phyloP scores from a whole-genome alignment of 768 basidiomycete species.

The Tylopilus subfusipes region DNA sequence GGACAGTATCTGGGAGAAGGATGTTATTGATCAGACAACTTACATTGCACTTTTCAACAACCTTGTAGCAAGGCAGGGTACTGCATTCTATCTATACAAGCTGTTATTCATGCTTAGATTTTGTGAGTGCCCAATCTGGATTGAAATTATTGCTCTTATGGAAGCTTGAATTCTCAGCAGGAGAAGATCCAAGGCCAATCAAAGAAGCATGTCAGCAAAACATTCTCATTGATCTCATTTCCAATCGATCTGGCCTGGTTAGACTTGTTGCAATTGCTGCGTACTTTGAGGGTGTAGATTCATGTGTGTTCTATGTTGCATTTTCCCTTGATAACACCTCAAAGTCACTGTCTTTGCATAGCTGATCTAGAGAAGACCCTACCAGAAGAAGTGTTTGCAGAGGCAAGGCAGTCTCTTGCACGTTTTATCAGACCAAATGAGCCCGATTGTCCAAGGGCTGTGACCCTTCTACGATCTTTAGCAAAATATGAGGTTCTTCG shows the following conservation, averaged over 20 bases:
- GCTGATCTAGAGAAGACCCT: background rate
- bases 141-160: too few species aligned
- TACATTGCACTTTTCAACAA: too few species aligned
- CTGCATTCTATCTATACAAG: too few species aligned
- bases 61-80: too few species aligned
- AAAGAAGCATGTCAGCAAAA: too few species aligned
- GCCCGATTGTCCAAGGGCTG: conserved; percentile 5
- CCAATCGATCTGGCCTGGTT: background rate
- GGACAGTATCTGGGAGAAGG: too few species aligned
- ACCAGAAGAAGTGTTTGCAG: background rate
- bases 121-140: too few species aligned
- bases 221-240: conserved; percentile 3
- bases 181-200: too few species aligned
- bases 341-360: background rate
- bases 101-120: too few species aligned
- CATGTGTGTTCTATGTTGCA: background rate
- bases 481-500: conserved; percentile 1
- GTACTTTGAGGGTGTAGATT: conserved; percentile 2
- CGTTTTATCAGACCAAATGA: background rate
- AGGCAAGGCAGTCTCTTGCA: conserved; percentile 3
- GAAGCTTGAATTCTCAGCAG: too few species aligned
- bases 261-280: conserved; percentile 4
- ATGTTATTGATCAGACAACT: too few species aligned
- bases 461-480: conserved; percentile 3
- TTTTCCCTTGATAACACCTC: background rate